Percentiles rank a stretch among this genome's conserved stretches.
Conservation (phyloP, 2,329 filamentous ascomycete species). For the Colletotrichum orbiculare region DNA sequence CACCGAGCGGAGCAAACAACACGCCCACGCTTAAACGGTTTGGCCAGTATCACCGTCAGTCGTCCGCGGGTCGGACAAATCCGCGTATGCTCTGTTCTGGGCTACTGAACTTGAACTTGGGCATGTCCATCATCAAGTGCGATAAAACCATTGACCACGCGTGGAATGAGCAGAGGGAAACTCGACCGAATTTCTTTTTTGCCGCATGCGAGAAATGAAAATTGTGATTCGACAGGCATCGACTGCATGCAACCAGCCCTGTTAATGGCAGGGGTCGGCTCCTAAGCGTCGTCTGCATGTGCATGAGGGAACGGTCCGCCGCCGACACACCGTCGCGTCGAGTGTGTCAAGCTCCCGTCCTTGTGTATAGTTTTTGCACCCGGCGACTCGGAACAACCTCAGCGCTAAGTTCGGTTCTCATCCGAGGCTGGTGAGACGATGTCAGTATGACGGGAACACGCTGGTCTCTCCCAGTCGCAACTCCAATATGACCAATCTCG, state of each 20-base stretch:
- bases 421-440: neutral
- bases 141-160: no score
- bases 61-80: neutral
- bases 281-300: slow-evolving; percentile 31
- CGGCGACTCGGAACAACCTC: slow-evolving; percentile 2
- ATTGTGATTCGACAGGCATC: slow-evolving; percentile 9
- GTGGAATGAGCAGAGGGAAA: neutral
- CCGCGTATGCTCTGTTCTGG: no score
- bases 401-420: neutral
- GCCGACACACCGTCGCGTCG: slow-evolving; percentile 26
- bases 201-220: neutral
- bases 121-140: neutral
- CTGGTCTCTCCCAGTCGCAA: no score
- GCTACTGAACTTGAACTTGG: no score
- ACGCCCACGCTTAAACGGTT: slow-evolving; percentile 1
- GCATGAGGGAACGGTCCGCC: slow-evolving; percentile 33
- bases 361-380: slow-evolving; percentile 2
- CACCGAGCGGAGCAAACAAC: slow-evolving; percentile 11
- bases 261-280: slow-evolving; percentile 25
- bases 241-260: slow-evolving; percentile 23
- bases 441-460: no score
- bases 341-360: slow-evolving; percentile 4
- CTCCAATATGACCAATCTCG: no score
- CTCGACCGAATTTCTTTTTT: neutral
- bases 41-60: slow-evolving; percentile 5